Evolutionary conservation across 257 asterid genomes (phyloP), one percentile per base, ranked within the genome.

Genomic region (Solanum bulbocastanum): DNA sequence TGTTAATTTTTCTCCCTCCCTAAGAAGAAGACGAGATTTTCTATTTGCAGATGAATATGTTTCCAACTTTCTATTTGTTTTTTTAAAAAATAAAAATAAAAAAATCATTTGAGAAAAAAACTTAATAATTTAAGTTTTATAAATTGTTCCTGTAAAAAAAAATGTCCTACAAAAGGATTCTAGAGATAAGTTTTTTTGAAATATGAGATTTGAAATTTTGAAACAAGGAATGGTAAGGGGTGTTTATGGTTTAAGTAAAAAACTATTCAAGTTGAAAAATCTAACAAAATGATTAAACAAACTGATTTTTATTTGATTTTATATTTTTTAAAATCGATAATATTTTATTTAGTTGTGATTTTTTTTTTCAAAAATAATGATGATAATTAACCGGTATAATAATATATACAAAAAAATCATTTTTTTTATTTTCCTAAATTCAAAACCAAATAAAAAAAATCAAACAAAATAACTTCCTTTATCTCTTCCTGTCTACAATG

Each of bases 71-170:
- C 62, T 18, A 56, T 56, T 56, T 56, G 4, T 56, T 56, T 56
- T 52, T 40, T 42, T 6, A 1, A 0, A 0, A 52, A 16, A 52
- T 2, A 2, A 49, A 15, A 5, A 46, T 1, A 14, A 15, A 49
- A 5, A 56, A 7, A 56, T 56, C 11, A 56, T 56, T 56, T 20
- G 25, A 56, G 65, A 20, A 56, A 56, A 56, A 56, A 56, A 49
- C 7, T 18, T 18, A 56, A 56, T 20, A 56, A 20, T 18, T 56
- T 8, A 18, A 56, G 25, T 56, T 56, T 56, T 56, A 56, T 56
- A 56, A 56, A 56, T 56, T 56, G n/a, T 56, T 56, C 65, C 25
- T 56, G 25, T 56, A 56, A 56, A 56, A 56, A 52, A 23, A 10
- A 1, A n/a, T n/a, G 14, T 62, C 71, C 30, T 62, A 13, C 71